Conservation (phyloP, 1,139 yeast species). For the Pichia terricola region DNA sequence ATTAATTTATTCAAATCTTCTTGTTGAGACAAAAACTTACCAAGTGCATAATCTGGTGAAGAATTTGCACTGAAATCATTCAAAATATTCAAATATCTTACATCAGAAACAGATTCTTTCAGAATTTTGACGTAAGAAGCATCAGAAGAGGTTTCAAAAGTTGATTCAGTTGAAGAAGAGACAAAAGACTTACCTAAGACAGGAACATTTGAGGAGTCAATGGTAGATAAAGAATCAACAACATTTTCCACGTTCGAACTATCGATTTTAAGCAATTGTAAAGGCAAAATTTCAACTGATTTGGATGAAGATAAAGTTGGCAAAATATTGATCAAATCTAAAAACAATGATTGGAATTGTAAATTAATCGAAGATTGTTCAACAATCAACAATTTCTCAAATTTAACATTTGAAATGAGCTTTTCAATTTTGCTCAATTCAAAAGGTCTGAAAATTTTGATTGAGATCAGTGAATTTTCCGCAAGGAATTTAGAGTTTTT, state of each 20-base stretch:
- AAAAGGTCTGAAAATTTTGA: conserved; percentile 70
- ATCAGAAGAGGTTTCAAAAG: conserved; percentile 42
- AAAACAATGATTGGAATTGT: conserved; percentile 55
- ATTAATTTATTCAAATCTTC: conserved; percentile 42
- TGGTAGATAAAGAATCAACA: conserved; percentile 41
- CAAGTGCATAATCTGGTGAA: conserved; percentile 83
- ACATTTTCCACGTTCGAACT: conserved; percentile 36
- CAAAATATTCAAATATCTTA: conserved; percentile 38
- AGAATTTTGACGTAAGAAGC: conserved; percentile 72
- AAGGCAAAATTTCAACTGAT: conserved; percentile 41
- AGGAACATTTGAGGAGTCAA: conserved; percentile 46
- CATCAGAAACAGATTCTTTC: conserved; percentile 38
- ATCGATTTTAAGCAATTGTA: conserved; percentile 45
- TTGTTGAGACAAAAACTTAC: conserved; percentile 54
- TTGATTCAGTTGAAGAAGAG: conserved; percentile 26
- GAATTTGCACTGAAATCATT: conserved; percentile 46
- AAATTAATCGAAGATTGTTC: conserved; percentile 50
- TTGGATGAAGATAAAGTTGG: conserved; percentile 29
- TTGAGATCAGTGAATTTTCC: conserved; percentile 43
- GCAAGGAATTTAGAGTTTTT: conserved; percentile 30
- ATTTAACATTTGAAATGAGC: conserved; percentile 4
- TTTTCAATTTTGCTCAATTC: conserved; percentile 39
- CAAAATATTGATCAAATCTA: conserved; percentile 65
- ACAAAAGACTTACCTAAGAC: conserved; percentile 41
- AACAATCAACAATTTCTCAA: conserved; percentile 41